Evolutionary conservation across 305 asterid species (phyloP), one percentile per base, ranked within the genome.

Genomic region (Fraxinus sp.): DNA sequence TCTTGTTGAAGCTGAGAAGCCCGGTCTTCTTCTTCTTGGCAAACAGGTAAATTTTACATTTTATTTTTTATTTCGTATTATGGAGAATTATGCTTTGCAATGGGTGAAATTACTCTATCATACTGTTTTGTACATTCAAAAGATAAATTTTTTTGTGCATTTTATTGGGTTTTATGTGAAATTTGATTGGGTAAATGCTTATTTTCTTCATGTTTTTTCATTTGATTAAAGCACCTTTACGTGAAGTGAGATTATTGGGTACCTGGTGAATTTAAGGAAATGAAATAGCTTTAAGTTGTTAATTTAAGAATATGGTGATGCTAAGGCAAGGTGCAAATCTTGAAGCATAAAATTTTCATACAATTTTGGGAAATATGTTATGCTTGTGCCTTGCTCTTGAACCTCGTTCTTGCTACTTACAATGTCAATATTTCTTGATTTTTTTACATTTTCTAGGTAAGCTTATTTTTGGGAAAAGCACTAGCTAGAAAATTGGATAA

Each of bases 1-100:
- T 26, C 93, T 95, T 78, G 97, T 92, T 81, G 94, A 91, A 83
- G 78, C 88, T 73, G 99, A 94, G 88, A 93, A 95, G 81, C 97
- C 98, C 4, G 92, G 92, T 1, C 91, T 95, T 83, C 87, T 95
- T 86, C 84, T 95, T 20, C 96, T 95, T 41, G 99, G 99, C 24
- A 95, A 95, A 83, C 98, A 94, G 97, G 99, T 95, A 36, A 13
- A 30, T 36, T 1, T 14, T 30, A 20, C 71, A 74, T 20, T 18
- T 4, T 35, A 14, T 20, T 26, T 0, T 78, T 81, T 75, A 74
- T 13, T 46, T 35, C 14, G 16, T 39, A 33, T 59, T 36, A 32
- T 7, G 68, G 13, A 33, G 62, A 30, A 32, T 55, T 20, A 33
- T 77, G 32, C 52, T 32, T 16, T n/a, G 57, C 35, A 35, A 57